These are phyloP conservation scores for Kluyveromyces lactis DNA, from an alignment of 805 yeast species.

Conservation along the genomic window DNA sequence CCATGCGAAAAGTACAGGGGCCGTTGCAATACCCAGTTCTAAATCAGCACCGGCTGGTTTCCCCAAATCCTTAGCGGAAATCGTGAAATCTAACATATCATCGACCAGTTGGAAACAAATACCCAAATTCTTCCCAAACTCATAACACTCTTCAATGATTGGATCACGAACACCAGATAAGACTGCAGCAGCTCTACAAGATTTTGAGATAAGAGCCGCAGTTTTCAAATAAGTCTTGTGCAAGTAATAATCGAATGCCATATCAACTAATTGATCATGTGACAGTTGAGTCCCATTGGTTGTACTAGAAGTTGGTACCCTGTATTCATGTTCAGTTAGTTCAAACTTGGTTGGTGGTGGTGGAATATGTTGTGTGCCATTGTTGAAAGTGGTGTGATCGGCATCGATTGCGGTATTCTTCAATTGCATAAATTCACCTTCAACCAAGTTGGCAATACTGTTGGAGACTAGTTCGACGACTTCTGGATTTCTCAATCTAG, in stretches of 20 bases:
- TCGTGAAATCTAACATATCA: constrained; percentile 90
- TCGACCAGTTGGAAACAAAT: constrained; percentile 94
- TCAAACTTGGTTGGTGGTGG: constrained; percentile 56
- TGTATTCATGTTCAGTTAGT: constrained; percentile 49
- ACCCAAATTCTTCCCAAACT: constrained; percentile 88
- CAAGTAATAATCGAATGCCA: constrained; percentile 90
- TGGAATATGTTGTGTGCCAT: constrained; percentile 34
- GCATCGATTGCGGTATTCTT: constrained; percentile 76
- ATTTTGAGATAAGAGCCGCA: constrained; percentile 88
- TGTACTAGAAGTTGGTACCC: constrained; percentile 27
- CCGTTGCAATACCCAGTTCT: constrained; percentile 90
- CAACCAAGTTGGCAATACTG: constrained; percentile 92
- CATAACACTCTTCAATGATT: constrained; percentile 78
- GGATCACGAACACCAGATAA: constrained; percentile 72
- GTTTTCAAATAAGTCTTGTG: constrained; percentile 95
- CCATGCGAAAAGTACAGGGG: constrained; percentile 96
- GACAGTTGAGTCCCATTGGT: constrained; percentile 27
- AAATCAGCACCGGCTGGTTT: constrained; percentile 96
- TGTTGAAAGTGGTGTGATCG: constrained; percentile 30
- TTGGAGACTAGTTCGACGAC: constrained; percentile 93
- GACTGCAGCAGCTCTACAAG: constrained; percentile 88
- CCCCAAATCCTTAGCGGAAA: constrained; percentile 77
- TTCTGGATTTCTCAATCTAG: constrained; percentile 90
- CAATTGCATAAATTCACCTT: constrained; percentile 98
- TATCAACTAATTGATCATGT: constrained; percentile 60